Conservation (phyloP, 768 basidiomycete species). For the Phylloporus sp. region DNA sequence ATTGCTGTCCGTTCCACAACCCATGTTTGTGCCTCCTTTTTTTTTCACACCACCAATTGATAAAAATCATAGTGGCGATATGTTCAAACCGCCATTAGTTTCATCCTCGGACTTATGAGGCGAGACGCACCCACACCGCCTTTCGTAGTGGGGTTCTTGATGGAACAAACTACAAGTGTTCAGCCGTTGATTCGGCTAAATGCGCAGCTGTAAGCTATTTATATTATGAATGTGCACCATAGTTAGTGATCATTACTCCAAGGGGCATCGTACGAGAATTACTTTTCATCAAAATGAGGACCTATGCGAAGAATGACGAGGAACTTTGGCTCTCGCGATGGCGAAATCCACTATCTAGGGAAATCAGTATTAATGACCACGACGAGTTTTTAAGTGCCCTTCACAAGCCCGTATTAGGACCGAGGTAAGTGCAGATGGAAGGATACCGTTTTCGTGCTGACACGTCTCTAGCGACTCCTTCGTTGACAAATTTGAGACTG, state of each 20-base stretch:
- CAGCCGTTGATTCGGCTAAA: conserved; percentile 64
- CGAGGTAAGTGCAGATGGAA: conserved; percentile 30
- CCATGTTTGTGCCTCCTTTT: conserved; percentile 52
- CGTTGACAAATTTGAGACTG: conserved; percentile 72
- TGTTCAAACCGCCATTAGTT: conserved; percentile 63
- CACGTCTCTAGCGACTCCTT: conserved; percentile 42
- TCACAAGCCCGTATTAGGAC: conserved; percentile 34
- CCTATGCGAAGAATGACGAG: conserved; percentile 56
- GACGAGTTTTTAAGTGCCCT: conserved; percentile 48
- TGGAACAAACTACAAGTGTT: conserved; percentile 62
- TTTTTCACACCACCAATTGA: conserved; percentile 3
- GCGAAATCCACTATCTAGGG: conserved; percentile 54
- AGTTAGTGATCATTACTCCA: background rate
- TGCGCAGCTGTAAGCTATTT: conserved; percentile 52
- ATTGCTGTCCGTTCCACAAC: conserved; percentile 60
- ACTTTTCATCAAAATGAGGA: conserved; percentile 71
- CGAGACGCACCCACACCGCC: conserved; percentile 55
- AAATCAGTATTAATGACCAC: conserved; percentile 46
- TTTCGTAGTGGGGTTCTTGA: conserved; percentile 57
- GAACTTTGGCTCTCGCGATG: conserved; percentile 75
- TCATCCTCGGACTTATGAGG: conserved; percentile 58
- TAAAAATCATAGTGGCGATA: conserved; percentile 69
- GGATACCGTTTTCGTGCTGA: background rate
- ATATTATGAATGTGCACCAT: background rate
- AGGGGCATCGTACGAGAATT: conserved; percentile 68